Conservation (phyloP, 2,329 filamentous ascomycete genomes). For the Phialocephala subalpina region DNA sequence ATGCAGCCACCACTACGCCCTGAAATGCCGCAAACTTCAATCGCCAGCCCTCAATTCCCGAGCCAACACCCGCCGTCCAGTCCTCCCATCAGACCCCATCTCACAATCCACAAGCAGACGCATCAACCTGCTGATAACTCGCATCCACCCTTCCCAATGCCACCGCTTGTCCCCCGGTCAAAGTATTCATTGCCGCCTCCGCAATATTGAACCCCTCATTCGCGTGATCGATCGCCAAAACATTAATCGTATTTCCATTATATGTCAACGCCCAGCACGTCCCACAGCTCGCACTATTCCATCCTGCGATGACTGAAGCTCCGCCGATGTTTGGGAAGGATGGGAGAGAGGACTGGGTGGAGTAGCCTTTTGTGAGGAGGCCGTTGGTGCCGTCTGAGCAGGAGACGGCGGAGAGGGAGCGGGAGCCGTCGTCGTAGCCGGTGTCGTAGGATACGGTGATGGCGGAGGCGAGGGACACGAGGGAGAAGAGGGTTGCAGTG, state of each 20-base stretch:
- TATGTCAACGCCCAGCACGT: conserved; percentile 65
- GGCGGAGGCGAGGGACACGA: conserved; percentile 47
- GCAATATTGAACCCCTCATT: conserved; percentile 62
- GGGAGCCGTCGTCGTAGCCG: conserved; percentile 69
- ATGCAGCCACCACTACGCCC: too few relatives aligned
- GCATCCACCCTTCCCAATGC: conserved; percentile 62
- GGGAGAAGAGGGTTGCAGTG: conserved; percentile 50
- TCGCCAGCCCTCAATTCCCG: too few relatives aligned
- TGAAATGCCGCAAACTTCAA: too few relatives aligned
- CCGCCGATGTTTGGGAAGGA: conserved; percentile 65
- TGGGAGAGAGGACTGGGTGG: conserved; percentile 58
- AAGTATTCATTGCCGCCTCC: conserved; percentile 60
- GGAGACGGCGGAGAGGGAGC: conserved; percentile 63
- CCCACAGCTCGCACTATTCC: conserved; percentile 64
- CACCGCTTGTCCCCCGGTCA: conserved; percentile 60
- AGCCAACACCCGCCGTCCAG: too few relatives aligned
- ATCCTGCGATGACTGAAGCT: conserved; percentile 57
- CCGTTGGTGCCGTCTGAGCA: conserved; percentile 76
- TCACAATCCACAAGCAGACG: conserved; percentile 53
- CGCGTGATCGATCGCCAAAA: conserved; percentile 64
- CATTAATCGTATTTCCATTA: conserved; percentile 58
- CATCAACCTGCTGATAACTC: conserved; percentile 51
- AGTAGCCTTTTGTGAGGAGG: conserved; percentile 63
- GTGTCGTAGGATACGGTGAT: conserved; percentile 73
- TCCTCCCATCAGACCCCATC: too few relatives aligned